Evolutionary conservation across 2,329 filamentous ascomycete genomes (phyloP).

Genomic region (Aquanectria penicillioides): DNA sequence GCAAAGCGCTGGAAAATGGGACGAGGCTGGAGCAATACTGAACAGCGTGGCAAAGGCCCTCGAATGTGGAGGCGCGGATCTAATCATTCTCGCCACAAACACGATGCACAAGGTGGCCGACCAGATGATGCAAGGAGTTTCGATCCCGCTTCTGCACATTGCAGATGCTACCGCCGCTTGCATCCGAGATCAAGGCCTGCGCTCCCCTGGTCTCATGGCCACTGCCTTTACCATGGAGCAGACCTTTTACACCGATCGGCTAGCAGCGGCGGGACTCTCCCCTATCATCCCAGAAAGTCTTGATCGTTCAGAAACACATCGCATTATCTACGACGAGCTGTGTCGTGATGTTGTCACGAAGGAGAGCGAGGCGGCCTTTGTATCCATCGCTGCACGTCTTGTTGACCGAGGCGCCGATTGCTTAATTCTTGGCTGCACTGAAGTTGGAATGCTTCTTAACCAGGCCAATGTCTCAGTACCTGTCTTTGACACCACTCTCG

Average conservation of each 20-base stretch:
- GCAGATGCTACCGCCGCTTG: conserved; percentile 35
- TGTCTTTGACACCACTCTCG: too few species aligned
- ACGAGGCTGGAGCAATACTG: conserved; percentile 27
- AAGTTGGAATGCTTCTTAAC: too few species aligned
- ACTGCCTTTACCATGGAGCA: conserved; percentile 41
- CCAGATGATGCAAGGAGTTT: conserved; percentile 17
- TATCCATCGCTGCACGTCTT: too few species aligned
- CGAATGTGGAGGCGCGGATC: conserved; percentile 34
- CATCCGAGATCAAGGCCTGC: conserved; percentile 24
- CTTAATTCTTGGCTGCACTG: too few species aligned
- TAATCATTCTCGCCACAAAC: conserved; percentile 37
- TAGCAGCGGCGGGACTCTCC: conserved; percentile 15
- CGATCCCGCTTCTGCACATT: conserved; percentile 38
- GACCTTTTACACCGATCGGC: conserved; percentile 33
- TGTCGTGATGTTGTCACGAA: conserved; percentile 33
- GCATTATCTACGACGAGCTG: conserved; percentile 34
- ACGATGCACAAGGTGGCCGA: conserved; percentile 37
- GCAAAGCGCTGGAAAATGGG: conserved; percentile 30
- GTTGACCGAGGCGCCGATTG: too few species aligned
- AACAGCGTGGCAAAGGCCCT: conserved; percentile 28
- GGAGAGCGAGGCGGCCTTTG: conserved; percentile 33
- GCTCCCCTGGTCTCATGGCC: conserved; percentile 31
- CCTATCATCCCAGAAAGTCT: conserved; percentile 22
- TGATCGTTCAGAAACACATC: conserved; percentile 25
- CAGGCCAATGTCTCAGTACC: too few species aligned